phyloP scores from a whole-genome alignment of 2,329 filamentous ascomycete species.

The Alternaria arbusti region DNA sequence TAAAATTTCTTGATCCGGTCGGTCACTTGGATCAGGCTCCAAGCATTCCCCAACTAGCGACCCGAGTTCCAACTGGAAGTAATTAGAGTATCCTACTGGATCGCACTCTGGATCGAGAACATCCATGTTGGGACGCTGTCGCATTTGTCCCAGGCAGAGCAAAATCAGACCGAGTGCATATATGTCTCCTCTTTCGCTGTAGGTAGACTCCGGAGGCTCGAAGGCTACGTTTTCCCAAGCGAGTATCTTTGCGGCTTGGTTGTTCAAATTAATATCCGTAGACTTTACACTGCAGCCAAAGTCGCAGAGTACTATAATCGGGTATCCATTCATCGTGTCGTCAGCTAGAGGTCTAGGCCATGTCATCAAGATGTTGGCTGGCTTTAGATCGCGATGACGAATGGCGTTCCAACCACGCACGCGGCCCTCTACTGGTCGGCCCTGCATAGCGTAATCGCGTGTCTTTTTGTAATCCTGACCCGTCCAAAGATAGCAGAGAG shows the following conservation, averaged over 20 bases:
- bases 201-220: neutral
- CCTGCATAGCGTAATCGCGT: neutral
- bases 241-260: neutral
- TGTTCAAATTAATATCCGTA: neutral
- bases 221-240: neutral
- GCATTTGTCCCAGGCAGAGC: constrained; percentile 7
- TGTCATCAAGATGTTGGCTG: constrained; percentile 21
- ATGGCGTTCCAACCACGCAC: constrained; percentile 10
- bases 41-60: neutral
- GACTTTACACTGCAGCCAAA: constrained; percentile 13
- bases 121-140: neutral
- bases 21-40: neutral
- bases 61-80: neutral
- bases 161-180: constrained; percentile 2
- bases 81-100: neutral
- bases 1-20: neutral
- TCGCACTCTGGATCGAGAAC: neutral
- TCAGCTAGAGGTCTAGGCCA: neutral
- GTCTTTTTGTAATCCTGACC: constrained; percentile 4
- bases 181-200: neutral
- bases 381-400: constrained; percentile 26
- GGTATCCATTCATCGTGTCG: neutral
- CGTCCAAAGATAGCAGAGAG: constrained; percentile 16
- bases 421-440: neutral
- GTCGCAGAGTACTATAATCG: constrained; percentile 16